These are phyloP conservation scores for Jasminum sambac DNA, from an alignment of 257 asterid genomes.

Conservation along the genomic window DNA sequence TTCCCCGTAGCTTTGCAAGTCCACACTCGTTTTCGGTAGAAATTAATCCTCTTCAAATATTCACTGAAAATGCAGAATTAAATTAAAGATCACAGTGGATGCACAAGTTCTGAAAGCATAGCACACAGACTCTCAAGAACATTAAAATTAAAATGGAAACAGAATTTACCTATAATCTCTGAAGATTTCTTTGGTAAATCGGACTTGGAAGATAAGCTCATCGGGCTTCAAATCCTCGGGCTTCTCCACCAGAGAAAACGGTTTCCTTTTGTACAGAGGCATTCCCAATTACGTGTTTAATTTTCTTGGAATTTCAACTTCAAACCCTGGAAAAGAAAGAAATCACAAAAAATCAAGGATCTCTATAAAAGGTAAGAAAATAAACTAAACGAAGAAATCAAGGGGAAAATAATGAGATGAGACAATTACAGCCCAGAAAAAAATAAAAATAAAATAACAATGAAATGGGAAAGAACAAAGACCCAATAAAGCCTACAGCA, in stretches of 20 bases:
- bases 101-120: not conserved
- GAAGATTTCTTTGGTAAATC: conserved; percentile 87
- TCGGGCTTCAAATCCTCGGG: conserved; percentile 79
- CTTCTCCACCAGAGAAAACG: conserved; percentile 57
- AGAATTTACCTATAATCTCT: conserved; percentile 61
- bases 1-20: conserved; percentile 90
- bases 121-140: conserved; percentile 1
- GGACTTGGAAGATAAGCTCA: conserved; percentile 76
- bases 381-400: not conserved
- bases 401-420: conserved; percentile 8
- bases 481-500: not conserved
- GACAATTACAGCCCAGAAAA: conserved; percentile 16
- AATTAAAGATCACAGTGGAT: not conserved
- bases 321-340: conserved; percentile 38
- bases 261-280: conserved; percentile 82
- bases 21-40: conserved; percentile 79
- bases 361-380: not conserved
- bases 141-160: conserved; percentile 21
- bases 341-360: conserved; percentile 21
- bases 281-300: conserved; percentile 37
- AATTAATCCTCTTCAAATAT: conserved; percentile 72
- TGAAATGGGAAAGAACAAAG: conserved; percentile 16
- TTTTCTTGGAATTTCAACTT: conserved; percentile 36
- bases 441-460: conserved; percentile 17
- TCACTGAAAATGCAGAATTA: conserved; percentile 50